Conservation (phyloP, 306 rosid genomes). For the Gillenia trifoliata region DNA sequence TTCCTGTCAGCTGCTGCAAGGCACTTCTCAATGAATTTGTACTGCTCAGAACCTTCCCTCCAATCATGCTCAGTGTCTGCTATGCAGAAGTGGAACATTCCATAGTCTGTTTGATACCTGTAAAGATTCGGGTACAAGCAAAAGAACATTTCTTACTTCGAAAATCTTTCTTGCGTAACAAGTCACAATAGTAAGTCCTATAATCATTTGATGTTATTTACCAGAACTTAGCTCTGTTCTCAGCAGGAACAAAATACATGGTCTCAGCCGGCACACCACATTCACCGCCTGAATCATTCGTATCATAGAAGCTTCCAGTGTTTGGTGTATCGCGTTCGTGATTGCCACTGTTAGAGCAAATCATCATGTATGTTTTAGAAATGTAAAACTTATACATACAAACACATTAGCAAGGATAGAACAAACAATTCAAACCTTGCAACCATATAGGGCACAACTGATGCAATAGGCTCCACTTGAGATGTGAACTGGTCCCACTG, state of each 20-base stretch:
- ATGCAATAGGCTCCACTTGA: constrained; percentile 80
- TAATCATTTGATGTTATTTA: constrained; percentile 14
- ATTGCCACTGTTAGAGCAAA: constrained; percentile 53
- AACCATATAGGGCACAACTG: constrained; percentile 70
- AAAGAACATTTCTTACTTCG: not conserved
- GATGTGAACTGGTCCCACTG: constrained; percentile 92
- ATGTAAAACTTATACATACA: not conserved
- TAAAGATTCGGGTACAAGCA: not conserved
- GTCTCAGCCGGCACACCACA: constrained; percentile 82
- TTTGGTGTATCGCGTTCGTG: constrained; percentile 76
- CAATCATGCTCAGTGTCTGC: constrained; percentile 81
- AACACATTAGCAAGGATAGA: not conserved
- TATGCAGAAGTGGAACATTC: constrained; percentile 80
- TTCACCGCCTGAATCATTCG: constrained; percentile 80
- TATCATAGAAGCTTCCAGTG: constrained; percentile 61
- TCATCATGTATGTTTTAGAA: not conserved
- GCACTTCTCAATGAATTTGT: constrained; percentile 76
- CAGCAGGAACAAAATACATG: constrained; percentile 75
- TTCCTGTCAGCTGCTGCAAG: constrained; percentile 74
- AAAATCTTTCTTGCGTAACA: not conserved
- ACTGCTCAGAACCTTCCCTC: constrained; percentile 84
- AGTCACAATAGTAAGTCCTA: not conserved
- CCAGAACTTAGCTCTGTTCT: constrained; percentile 84
- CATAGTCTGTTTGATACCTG: constrained; percentile 77
- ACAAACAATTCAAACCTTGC: constrained; percentile 51